Percentiles rank a stretch among this genome's conserved stretches.
These are phyloP conservation scores for Heliocybe sulcata DNA, from an alignment of 1,284 basidiomycete genomes.

Conservation along the genomic window DNA sequence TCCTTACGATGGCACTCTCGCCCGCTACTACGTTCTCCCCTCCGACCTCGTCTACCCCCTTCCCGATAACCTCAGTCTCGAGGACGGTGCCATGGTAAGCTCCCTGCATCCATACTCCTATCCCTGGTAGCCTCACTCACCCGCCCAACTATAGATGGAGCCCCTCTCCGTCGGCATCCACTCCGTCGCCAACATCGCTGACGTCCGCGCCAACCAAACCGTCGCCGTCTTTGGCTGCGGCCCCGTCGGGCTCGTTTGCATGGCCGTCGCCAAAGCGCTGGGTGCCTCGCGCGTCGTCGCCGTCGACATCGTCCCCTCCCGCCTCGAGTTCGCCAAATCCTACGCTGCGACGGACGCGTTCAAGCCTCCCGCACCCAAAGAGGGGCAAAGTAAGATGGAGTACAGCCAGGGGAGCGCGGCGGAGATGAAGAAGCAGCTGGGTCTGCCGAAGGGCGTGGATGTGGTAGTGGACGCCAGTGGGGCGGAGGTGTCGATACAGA, in stretches of 20 bases:
- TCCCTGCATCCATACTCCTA: neutral
- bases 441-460: slow-evolving; percentile 52
- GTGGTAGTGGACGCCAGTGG: slow-evolving; percentile 83
- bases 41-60: slow-evolving; percentile 70
- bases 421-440: slow-evolving; percentile 48
- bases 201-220: slow-evolving; percentile 65
- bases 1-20: slow-evolving; percentile 83
- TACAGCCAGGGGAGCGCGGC: slow-evolving; percentile 68
- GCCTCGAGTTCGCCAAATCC: slow-evolving; percentile 81
- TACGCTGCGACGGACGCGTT: slow-evolving; percentile 88
- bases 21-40: slow-evolving; percentile 74
- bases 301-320: slow-evolving; percentile 77
- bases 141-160: slow-evolving; percentile 68
- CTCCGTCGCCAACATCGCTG: slow-evolving; percentile 74
- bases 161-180: slow-evolving; percentile 92
- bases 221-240: slow-evolving; percentile 86
- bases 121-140: neutral
- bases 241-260: slow-evolving; percentile 87
- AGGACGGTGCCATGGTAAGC: slow-evolving; percentile 78
- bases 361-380: slow-evolving; percentile 54
- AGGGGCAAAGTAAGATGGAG: slow-evolving; percentile 58
- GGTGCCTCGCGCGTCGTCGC: slow-evolving; percentile 79
- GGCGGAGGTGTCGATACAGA: slow-evolving; percentile 82
- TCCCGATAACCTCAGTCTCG: slow-evolving; percentile 67
- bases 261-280: slow-evolving; percentile 88